Base-by-base conservation (phyloP, 2,329 filamentous ascomycete genomes). In the Neopestalotiopsis clavispora region DNA sequence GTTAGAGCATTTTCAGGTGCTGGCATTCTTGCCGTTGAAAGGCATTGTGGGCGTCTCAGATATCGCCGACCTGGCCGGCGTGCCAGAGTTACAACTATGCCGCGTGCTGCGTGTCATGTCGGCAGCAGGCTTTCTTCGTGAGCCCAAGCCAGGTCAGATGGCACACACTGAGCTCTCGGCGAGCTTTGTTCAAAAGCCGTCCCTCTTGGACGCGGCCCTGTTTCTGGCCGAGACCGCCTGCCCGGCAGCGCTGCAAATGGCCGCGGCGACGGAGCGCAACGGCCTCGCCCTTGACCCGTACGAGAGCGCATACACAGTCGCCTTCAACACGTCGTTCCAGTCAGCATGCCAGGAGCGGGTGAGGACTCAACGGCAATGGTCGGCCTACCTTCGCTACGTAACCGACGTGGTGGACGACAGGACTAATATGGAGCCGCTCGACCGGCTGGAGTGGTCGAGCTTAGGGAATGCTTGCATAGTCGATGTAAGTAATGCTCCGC, bases 1-100 rank as follows among this genome's bases (percentile, higher is more conserved):
- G 83, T 75, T 85, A 14, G 80, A 77, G 5, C 80, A 85, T 13
- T 82, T 82, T 69, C 82, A 84, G 65, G 74, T 85, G 4, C 77
- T 84, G 0, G 81, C 81, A 3, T 84, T 76, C 70, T 81, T 86
- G n/a, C 84, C 83, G 0, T 72, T 81, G 1, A 67, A 61, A 4
- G 79, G 75, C 28, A 80, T 72, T 56, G 77, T 83, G 9, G 71
- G 76, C 1, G 71, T 78, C 61, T 75, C 78, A 45, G 84, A 85
- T 63, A 71, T 85, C 1, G 82, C 84, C 4, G 79, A 83, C 17
- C 71, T 85, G 3, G 70, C 78, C 1, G 76, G 75, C 20, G 80
- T 84, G 0, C 79, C 83, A 5, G 80, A 81, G 65, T 65, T 52
- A 3, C 78, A 81, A 38, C 76, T 85, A 1, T 49, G 57, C 49